Conservation (phyloP, 1,284 basidiomycete genomes). For the Fomes fomentarius region DNA sequence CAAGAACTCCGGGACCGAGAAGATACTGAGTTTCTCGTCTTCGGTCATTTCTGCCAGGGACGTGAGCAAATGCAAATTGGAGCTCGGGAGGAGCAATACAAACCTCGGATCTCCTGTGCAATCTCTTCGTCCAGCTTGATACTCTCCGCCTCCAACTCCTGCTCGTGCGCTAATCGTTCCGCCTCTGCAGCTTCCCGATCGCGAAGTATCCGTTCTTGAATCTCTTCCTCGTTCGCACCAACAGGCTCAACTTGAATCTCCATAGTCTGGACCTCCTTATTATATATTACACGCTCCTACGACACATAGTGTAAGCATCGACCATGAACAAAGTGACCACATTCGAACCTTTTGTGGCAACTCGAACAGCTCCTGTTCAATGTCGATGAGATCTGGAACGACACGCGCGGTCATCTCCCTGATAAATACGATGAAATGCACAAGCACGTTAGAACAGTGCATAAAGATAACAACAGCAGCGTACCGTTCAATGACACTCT, state of each 20-base stretch:
- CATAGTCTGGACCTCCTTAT: conserved; percentile 91
- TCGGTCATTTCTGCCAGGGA: conserved; percentile 72
- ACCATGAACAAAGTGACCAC: background rate
- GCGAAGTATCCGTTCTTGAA: conserved; percentile 68
- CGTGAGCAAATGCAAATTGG: too few relatives aligned
- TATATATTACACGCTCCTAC: conserved; percentile 89
- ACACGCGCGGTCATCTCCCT: conserved; percentile 68
- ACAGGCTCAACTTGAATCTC: conserved; percentile 55
- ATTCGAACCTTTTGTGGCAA: conserved; percentile 77
- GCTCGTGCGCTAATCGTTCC: conserved; percentile 71
- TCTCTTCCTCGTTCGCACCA: conserved; percentile 68
- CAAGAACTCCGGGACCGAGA: conserved; percentile 85
- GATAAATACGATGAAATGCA: background rate
- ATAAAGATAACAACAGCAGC: conserved; percentile 23
- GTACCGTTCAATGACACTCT: conserved; percentile 70
- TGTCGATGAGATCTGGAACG: conserved; percentile 79
- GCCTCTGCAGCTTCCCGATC: conserved; percentile 67
- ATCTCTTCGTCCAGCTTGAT: conserved; percentile 79
- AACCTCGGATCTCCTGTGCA: conserved; percentile 81
- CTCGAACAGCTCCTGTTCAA: conserved; percentile 88
- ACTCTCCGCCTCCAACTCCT: conserved; percentile 82
- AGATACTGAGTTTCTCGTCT: conserved; percentile 81
- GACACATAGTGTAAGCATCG: background rate
- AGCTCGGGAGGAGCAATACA: too few relatives aligned
- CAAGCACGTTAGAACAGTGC: too few relatives aligned